Evolutionary conservation across 208 protist species (phyloP), one percentile per base, ranked within the genome.

Genomic region (Wallacemonas sp.): DNA sequence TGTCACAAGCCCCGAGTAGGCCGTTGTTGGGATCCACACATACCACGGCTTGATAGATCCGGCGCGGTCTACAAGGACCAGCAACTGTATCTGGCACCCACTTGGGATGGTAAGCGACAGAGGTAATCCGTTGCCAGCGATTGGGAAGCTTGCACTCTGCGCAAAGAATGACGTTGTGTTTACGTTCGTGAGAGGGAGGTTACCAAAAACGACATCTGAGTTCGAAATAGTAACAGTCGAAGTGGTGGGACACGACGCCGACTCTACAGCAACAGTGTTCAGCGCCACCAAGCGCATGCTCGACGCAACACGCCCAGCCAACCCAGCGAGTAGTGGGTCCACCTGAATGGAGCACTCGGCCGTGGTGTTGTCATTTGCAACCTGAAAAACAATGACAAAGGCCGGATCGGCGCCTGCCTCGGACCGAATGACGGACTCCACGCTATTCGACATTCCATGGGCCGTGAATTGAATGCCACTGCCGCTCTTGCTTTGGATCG

Each of bases 11-110:
- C 27, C 77, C 2, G 74, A 74, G 56, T 85, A 88, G 8, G 80
- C 77, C 1, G 74, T 82, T 8, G 77, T 70, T 0, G 82, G 85
- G 23, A 88, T 81, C 85, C 85, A 92, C 14, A 76, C 78, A 44
- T 78, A 88, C 80, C 76, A 88, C 14, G 21, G 63, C 21, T 79
- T 58, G 47, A 92, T 83, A 16, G 70, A 56, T 17, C 79, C 85
- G 14, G 84, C 65, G 4, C 75, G 76, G 29, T 80, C 65, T 0
- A 78, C 33, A 1, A 88, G 47, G 3, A 87, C 43, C 33, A 87
- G 19, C 6, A 88, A 23, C 44, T 77, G 70, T 24, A 83, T 9
- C 4, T 65, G 19, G 67, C 85, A 92, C 4, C 71, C 61, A 3
- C 55, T 43, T 14, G 52, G 49, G 29, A 86, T 71, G 1, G 38